These are phyloP conservation scores for Botrytis galanthina DNA, from an alignment of 2,329 filamentous ascomycete genomes.

Conservation along the genomic window DNA sequence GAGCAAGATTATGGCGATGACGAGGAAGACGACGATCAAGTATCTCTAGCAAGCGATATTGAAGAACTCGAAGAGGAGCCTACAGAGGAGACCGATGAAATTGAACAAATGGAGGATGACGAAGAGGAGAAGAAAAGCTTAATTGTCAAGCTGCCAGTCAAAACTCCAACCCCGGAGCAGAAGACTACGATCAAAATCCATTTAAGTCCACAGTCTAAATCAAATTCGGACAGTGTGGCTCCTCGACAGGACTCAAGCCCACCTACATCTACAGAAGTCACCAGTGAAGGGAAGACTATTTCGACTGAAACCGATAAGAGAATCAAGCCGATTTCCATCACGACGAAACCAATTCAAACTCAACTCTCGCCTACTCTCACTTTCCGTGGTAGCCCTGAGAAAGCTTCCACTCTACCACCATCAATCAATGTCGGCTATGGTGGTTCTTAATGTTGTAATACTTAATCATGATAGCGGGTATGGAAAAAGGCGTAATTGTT, in stretches of 20 bases:
- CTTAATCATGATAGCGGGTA: slow-evolving; percentile 2
- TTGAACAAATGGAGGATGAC: slow-evolving; percentile 49
- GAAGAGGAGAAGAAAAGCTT: slow-evolving; percentile 57
- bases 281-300: slow-evolving; percentile 4
- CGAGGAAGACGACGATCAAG: slow-evolving; percentile 66
- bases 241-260: slow-evolving; percentile 16
- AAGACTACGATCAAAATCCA: slow-evolving; percentile 33
- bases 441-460: slow-evolving; percentile 22
- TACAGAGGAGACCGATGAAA: slow-evolving; percentile 47
- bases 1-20: slow-evolving; percentile 75
- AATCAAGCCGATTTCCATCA: slow-evolving; percentile 21
- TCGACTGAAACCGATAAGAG: slow-evolving; percentile 14
- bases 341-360: slow-evolving; percentile 21
- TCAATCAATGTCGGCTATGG: slow-evolving; percentile 32
- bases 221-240: slow-evolving; percentile 7
- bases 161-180: slow-evolving; percentile 37
- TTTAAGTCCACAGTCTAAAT: slow-evolving; percentile 23
- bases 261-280: slow-evolving; percentile 10
- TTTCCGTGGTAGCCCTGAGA: slow-evolving; percentile 62
- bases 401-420: slow-evolving; percentile 41
- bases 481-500: slow-evolving; percentile 10
- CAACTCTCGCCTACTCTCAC: slow-evolving; percentile 43
- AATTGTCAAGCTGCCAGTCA: slow-evolving; percentile 69
- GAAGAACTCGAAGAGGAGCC: slow-evolving; percentile 57
- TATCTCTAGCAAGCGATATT: slow-evolving; percentile 56